phyloP scores from a whole-genome alignment of 352 stramenopile genomes.

The Globisporangium solare region DNA sequence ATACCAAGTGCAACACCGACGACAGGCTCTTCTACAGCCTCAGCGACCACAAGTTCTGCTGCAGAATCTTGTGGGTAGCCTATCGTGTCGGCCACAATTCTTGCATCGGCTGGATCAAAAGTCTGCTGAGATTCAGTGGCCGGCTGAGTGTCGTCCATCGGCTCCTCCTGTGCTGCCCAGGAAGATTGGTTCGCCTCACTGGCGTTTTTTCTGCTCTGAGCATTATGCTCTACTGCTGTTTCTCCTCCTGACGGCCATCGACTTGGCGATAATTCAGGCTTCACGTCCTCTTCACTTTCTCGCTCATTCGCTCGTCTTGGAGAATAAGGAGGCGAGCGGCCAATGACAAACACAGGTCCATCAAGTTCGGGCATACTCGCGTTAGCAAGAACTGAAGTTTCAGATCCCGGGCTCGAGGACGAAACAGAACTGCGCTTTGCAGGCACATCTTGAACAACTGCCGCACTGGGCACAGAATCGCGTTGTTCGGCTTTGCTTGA shows the following conservation, averaged over 20 bases:
- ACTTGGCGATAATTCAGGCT: neutral
- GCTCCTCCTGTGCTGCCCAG: constrained; percentile 5
- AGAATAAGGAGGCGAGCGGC: neutral
- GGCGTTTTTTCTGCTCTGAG: constrained; percentile 3
- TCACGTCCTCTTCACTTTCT: neutral
- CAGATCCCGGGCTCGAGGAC: neutral
- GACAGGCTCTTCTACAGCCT: constrained; percentile 10
- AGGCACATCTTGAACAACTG: neutral
- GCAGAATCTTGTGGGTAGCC: constrained; percentile 4
- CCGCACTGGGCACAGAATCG: neutral
- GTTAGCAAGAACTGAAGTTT: neutral
- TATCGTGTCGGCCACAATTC: neutral
- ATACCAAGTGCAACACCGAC: constrained; percentile 13
- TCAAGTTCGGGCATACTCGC: neutral
- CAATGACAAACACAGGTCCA: neutral
- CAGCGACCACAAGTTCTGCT: constrained; percentile 8
- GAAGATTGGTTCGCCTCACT: constrained; percentile 7
- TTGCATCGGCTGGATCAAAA: neutral
- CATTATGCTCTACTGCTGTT: neutral
- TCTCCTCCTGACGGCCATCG: too few species aligned
- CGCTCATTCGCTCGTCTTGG: neutral
- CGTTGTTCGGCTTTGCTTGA: neutral
- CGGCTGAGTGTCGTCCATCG: neutral
- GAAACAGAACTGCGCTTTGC: neutral
- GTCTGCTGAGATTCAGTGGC: neutral